These are phyloP conservation scores for Lentinula raphanica DNA, from an alignment of 768 basidiomycete species.

Conservation along the genomic window DNA sequence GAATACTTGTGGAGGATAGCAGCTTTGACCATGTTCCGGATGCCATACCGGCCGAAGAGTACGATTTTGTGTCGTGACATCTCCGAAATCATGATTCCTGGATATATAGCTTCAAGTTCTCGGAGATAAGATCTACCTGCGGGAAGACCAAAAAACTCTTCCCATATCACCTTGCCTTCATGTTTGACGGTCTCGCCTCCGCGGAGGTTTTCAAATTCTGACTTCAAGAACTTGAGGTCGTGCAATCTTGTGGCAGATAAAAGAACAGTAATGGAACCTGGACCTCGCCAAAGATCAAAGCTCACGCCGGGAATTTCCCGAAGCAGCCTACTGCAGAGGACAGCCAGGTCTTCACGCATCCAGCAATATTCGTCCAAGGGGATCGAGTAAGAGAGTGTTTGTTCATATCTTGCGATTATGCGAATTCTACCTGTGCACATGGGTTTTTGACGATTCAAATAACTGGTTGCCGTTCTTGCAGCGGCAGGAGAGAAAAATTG, in stretches of 20 bases:
- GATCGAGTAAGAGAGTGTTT: constrained; percentile 45
- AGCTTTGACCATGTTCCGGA: constrained; percentile 35
- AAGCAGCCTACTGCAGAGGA: constrained; percentile 34
- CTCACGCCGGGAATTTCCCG: constrained; percentile 23
- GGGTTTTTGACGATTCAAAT: constrained; percentile 43
- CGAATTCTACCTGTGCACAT: constrained; percentile 38
- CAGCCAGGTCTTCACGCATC: constrained; percentile 39
- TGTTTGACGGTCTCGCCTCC: constrained; percentile 54
- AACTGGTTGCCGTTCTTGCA: constrained; percentile 45
- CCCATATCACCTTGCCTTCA: constrained; percentile 56
- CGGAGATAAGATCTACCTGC: constrained; percentile 42
- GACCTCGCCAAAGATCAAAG: constrained; percentile 11
- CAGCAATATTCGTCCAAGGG: constrained; percentile 29
- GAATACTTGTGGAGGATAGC: constrained; percentile 43
- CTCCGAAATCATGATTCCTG: constrained; percentile 41
- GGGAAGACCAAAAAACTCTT: constrained; percentile 47
- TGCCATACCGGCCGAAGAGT: constrained; percentile 45
- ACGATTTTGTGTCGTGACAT: constrained; percentile 38
- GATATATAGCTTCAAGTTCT: constrained; percentile 32
- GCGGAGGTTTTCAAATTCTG: constrained; percentile 52
- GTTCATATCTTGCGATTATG: constrained; percentile 49
- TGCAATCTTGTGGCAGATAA: constrained; percentile 46
- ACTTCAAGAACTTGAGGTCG: constrained; percentile 51
- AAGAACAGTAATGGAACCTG: constrained; percentile 32
- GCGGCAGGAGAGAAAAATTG: constrained; percentile 45